Evolutionary conservation across 2,329 filamentous ascomycete genomes (phyloP).

Genomic region (Ophiocordyceps polyrhachis-furcata): DNA sequence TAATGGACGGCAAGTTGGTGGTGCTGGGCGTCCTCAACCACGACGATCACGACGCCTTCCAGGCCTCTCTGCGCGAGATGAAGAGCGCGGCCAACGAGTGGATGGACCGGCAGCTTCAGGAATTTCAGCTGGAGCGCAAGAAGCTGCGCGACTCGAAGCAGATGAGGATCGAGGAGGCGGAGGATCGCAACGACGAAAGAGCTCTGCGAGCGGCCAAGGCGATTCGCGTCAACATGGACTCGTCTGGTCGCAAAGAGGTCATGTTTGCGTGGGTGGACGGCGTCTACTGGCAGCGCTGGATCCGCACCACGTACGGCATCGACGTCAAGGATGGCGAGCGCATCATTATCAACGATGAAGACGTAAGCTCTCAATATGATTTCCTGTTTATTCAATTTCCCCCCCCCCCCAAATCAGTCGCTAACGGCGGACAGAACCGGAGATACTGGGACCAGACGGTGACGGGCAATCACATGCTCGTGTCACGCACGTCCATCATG

Average conservation of each 20-base stretch:
- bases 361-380: slow-evolving; percentile 40
- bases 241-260: slow-evolving; percentile 72
- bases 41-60: slow-evolving; percentile 61
- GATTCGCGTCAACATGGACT: slow-evolving; percentile 81
- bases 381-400: too few species aligned
- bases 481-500: slow-evolving; percentile 76
- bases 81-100: slow-evolving; percentile 92
- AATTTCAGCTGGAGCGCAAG: slow-evolving; percentile 84
- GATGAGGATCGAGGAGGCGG: slow-evolving; percentile 84
- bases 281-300: slow-evolving; percentile 93
- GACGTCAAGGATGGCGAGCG: slow-evolving; percentile 75
- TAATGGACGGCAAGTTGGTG: slow-evolving; percentile 91
- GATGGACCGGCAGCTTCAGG: slow-evolving; percentile 89
- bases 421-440: slow-evolving; percentile 49
- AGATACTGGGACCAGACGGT: slow-evolving; percentile 89
- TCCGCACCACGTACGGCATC: slow-evolving; percentile 85
- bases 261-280: slow-evolving; percentile 96
- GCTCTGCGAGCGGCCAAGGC: slow-evolving; percentile 74
- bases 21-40: slow-evolving; percentile 78
- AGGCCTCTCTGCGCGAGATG: slow-evolving; percentile 65
- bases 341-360: slow-evolving; percentile 93
- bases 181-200: slow-evolving; percentile 79
- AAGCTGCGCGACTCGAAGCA: slow-evolving; percentile 91
- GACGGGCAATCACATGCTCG: slow-evolving; percentile 76
- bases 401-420: too few species aligned